phyloP scores from a whole-genome alignment of 495 filamentous ascomycete species.

The Aspergillus saccharolyticus region DNA sequence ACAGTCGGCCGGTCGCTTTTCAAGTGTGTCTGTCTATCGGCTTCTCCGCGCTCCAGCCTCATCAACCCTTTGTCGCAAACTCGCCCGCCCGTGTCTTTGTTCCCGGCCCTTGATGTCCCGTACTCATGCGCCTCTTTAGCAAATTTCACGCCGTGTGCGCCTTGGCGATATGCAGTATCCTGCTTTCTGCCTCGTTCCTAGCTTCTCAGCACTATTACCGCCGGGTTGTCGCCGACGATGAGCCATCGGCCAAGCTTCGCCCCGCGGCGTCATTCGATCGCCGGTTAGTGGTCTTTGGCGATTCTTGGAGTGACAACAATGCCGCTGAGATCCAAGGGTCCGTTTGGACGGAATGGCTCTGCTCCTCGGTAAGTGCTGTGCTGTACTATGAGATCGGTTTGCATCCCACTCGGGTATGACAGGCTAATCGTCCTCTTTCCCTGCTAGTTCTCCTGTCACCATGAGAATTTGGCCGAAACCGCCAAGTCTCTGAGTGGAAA shows the following conservation, averaged over 20 bases:
- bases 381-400: background rate
- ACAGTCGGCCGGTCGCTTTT: conserved; percentile 8
- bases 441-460: conserved; percentile 38
- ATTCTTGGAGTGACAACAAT: conserved; percentile 48
- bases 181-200: conserved; percentile 31
- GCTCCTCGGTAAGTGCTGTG: conserved; percentile 30
- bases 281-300: conserved; percentile 45
- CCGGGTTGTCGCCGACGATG: conserved; percentile 17
- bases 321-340: conserved; percentile 31
- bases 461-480: conserved; percentile 43
- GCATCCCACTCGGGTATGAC: conserved; percentile 1
- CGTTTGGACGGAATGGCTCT: conserved; percentile 45
- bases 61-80: background rate
- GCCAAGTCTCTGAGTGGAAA: conserved; percentile 25
- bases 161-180: conserved; percentile 30
- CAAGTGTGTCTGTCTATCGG: background rate
- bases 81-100: conserved; percentile 13
- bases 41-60: conserved; percentile 2
- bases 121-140: conserved; percentile 28
- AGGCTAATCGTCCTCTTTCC: conserved; percentile 4
- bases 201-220: conserved; percentile 26
- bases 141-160: conserved; percentile 33
- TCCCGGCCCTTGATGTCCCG: conserved; percentile 7
- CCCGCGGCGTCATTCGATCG: conserved; percentile 24
- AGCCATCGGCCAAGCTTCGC: conserved; percentile 17